Evolutionary conservation across 1,284 basidiomycete genomes (phyloP).

Genomic region (Microbotryum scabiosae): DNA sequence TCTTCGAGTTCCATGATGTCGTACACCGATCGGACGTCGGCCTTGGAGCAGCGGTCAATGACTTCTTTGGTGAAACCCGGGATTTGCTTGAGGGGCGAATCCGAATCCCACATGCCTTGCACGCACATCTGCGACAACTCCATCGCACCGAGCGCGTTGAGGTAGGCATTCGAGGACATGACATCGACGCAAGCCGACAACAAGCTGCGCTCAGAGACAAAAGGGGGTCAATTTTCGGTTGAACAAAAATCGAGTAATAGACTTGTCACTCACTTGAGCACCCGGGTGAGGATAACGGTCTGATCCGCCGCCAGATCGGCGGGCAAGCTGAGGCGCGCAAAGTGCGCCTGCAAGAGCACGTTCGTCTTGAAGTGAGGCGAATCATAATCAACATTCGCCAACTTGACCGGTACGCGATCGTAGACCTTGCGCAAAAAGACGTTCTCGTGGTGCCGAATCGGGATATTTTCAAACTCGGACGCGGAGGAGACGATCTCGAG

Average conservation of each 20-base stretch:
- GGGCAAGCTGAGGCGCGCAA: constrained; percentile 81
- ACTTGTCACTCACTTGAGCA: constrained; percentile 53
- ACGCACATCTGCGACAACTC: constrained; percentile 99
- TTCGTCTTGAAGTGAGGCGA: constrained; percentile 98
- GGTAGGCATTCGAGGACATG: constrained; percentile 91
- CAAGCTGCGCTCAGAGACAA: constrained; percentile 6
- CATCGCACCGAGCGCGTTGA: constrained; percentile 94
- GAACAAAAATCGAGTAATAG: background rate
- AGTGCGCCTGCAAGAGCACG: constrained; percentile 92
- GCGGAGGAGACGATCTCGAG: constrained; percentile 94
- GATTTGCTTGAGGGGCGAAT: constrained; percentile 87
- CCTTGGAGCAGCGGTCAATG: constrained; percentile 73
- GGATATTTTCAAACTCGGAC: constrained; percentile 88
- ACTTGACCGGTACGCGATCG: constrained; percentile 94
- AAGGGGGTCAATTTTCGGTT: background rate
- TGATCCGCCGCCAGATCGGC: constrained; percentile 91
- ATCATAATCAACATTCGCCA: constrained; percentile 73
- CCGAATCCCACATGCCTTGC: constrained; percentile 94
- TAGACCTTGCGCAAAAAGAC: constrained; percentile 47
- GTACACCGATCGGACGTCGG: constrained; percentile 75
- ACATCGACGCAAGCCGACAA: constrained; percentile 80
- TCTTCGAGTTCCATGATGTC: constrained; percentile 98
- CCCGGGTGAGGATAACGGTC: constrained; percentile 72
- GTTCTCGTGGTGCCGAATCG: constrained; percentile 63
- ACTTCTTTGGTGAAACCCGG: constrained; percentile 88